Conservation (phyloP, 495 filamentous ascomycete genomes). For the Neurospora sublineolata region DNA sequence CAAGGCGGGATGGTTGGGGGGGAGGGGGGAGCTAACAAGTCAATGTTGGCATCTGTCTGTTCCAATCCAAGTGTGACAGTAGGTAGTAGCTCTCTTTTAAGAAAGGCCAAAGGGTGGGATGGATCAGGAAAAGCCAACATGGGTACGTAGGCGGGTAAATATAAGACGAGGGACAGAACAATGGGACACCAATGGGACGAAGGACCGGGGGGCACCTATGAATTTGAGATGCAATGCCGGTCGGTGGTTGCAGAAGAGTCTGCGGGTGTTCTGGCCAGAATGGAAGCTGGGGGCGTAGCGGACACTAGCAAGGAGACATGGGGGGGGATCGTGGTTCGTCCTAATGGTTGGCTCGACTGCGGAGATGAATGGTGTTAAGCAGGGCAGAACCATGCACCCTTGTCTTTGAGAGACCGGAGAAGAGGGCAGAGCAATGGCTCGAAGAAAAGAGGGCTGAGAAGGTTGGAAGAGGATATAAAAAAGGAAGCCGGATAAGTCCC, state of each 20-base stretch:
- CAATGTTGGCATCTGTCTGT: background rate
- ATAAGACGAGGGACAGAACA: slow-evolving; percentile 12
- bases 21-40: background rate
- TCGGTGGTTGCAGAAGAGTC: slow-evolving; percentile 4
- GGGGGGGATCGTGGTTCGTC: background rate
- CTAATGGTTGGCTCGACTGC: background rate
- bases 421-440: background rate
- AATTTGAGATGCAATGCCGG: slow-evolving; percentile 25
- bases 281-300: background rate
- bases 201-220: slow-evolving; percentile 1
- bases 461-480: background rate
- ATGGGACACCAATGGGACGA: slow-evolving; percentile 20
- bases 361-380: background rate
- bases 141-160: slow-evolving; percentile 24
- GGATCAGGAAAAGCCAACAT: slow-evolving; percentile 14
- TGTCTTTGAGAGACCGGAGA: background rate
- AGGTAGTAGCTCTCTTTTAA: background rate
- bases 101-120: background rate
- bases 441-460: background rate
- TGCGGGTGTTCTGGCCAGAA: background rate
- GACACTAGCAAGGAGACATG: background rate
- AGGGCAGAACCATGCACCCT: background rate
- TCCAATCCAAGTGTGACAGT: background rate
- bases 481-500: background rate
- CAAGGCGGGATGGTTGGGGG: background rate